A percentile compares a stretch with the other conserved stretches of the same genome.
Evolutionary conservation across 805 yeast species (phyloP).

Genomic region (Zygosaccharomyces lentus): DNA sequence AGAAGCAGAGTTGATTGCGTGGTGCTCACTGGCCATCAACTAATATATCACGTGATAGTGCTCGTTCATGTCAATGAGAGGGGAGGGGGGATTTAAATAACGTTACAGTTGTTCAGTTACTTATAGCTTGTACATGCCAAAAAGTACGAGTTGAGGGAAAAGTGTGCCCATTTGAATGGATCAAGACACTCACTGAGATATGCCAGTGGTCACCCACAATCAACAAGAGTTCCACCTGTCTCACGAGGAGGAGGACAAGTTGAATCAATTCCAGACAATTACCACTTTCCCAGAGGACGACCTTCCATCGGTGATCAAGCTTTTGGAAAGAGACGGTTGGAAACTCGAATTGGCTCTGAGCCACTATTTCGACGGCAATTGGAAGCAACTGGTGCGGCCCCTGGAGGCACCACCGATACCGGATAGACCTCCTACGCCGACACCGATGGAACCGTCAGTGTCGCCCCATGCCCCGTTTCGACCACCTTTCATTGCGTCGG

Average conservation of each 20-base stretch:
- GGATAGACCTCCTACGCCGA: conserved; percentile 13
- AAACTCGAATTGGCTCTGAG: conserved; percentile 58
- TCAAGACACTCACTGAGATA: conserved; percentile 5
- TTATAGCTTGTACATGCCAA: neutral
- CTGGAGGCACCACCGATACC: conserved; percentile 11
- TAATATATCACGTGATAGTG: neutral
- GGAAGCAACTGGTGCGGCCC: conserved; percentile 28
- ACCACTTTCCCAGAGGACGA: conserved; percentile 48
- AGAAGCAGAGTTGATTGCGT: conserved; percentile 8
- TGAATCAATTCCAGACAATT: conserved; percentile 48
- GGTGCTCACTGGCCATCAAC: neutral
- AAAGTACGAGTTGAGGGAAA: neutral
- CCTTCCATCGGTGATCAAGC: conserved; percentile 41
- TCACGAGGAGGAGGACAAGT: conserved; percentile 41
- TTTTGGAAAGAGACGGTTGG: conserved; percentile 53
- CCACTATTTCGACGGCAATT: conserved; percentile 55
- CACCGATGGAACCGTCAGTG: conserved; percentile 9
- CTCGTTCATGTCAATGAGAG: neutral
- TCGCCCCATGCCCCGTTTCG: neutral
- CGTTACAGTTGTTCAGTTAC: neutral
- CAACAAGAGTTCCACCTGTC: conserved; percentile 33
- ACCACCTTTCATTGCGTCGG: conserved; percentile 11
- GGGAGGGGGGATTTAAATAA: neutral
- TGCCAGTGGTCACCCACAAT: conserved; percentile 28
- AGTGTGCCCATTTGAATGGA: neutral